Evolutionary conservation across 2,329 filamentous ascomycete genomes (phyloP), one percentile per base, ranked within the genome.

Genomic region (Alternaria ethzedia): DNA sequence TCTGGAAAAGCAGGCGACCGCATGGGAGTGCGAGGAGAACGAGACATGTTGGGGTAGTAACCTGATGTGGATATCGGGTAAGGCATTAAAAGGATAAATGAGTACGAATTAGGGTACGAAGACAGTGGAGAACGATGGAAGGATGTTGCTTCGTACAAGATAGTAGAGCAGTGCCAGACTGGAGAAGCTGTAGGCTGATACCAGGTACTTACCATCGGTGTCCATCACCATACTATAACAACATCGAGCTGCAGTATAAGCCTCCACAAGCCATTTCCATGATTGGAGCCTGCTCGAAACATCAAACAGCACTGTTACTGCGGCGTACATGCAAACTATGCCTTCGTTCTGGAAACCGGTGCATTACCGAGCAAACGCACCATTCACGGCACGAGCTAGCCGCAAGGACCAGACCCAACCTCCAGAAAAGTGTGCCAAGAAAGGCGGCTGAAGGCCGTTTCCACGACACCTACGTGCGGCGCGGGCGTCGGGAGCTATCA

Each of bases 391-490:
- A 66, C 58, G 47, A 47, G 59, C 64, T 74, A 72, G 65, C 67
- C 65, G 72, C 73, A 71, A 64, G 46, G 61, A 59, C 54, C 70
- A 45, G 54, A 64, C 52, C 63, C 64, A 63, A 57, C 68, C 64
- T 70, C 70, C 59, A 65, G 54, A 50, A 66, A 67, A 65, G 61
- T 43, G 51, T 65, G 65, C 74, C 71, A 74, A 72, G 70, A 70
- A 52, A 73, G 49, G 71, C 69, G 72, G 69, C 74, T 75, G 69
- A 75, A 70, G 61, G 64, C 47, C 64, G 45, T 52, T 68, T 63
- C 61, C 60, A 71, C 62, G 64, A 68, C 51, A 65, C 49, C 47
- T 68, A 60, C 62, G 59, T 72, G 63, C 67, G 71, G 69, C 69
- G 67, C 62, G 52, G 62, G 61, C 61, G 23, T 74, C 66, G 69